Percentiles rank a stretch among this genome's conserved stretches.
phyloP scores from a whole-genome alignment of 1,284 basidiomycete species.

The Takashimella koratensis region DNA sequence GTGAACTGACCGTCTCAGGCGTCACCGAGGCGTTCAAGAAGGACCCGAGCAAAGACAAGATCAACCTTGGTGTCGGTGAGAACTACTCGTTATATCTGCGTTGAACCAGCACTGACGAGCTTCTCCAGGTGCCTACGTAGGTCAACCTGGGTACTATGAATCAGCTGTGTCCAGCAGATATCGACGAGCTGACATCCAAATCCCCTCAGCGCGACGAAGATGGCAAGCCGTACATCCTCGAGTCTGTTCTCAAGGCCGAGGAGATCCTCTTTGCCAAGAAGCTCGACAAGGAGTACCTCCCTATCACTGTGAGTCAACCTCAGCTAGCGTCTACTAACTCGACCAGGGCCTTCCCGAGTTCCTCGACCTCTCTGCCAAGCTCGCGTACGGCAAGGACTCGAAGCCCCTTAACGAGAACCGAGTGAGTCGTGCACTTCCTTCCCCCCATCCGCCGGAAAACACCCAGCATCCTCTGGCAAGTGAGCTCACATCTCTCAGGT shows the following conservation, averaged over 20 bases:
- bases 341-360: conserved; percentile 66
- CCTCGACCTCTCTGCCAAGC: conserved; percentile 77
- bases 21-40: conserved; percentile 58
- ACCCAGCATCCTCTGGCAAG: not conserved
- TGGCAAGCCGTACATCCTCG: conserved; percentile 93
- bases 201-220: conserved; percentile 87
- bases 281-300: conserved; percentile 95
- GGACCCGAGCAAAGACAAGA: conserved; percentile 81
- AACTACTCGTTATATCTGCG: not conserved
- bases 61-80: conserved; percentile 89
- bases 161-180: no score
- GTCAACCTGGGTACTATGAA: no score
- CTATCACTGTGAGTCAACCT: conserved; percentile 63
- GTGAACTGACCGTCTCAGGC: conserved; percentile 12
- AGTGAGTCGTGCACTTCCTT: conserved; percentile 56
- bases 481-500: conserved; percentile 56
- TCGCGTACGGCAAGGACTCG: conserved; percentile 87
- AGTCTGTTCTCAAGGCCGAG: conserved; percentile 77
- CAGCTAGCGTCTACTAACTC: not conserved
- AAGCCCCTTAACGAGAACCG: conserved; percentile 69
- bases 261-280: conserved; percentile 59
- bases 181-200: no score
- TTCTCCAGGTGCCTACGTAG: conserved; percentile 33
- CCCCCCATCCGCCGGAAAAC: not conserved
- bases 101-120: not conserved